Base-by-base conservation (phyloP, 2,329 filamentous ascomycete species). In the Apiospora arundinis region DNA sequence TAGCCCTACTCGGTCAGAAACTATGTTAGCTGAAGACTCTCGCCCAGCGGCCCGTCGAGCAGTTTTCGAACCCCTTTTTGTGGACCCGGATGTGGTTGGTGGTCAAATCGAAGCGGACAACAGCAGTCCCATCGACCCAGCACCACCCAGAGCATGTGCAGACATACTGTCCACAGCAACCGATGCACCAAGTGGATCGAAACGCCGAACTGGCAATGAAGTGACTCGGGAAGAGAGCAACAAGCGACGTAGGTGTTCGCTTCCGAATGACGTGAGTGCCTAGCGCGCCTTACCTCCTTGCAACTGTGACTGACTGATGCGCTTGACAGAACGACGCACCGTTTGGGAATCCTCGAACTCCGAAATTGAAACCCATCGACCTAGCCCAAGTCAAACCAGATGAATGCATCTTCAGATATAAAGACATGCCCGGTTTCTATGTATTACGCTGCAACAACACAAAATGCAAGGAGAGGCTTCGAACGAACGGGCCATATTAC, bases 341-440 rank as follows among this genome's bases (percentile, higher is more conserved):
- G 16, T 16, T 25, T 21, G 18, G 2, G 16, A 1, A 6, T 12
- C n/a, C 32, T 5, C 44, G 21, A 21, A 7, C 25, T 25, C 14
- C 12, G 5, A 67, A 42, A 1, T 7, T 66, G 32, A n/a, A 23
- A 32, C 32, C 60, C 48, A 28, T 42, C 32, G 21, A 23, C 6
- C 28, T 68, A 46, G 2, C 6, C 23, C 18, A 68, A 11, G 67
- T 69, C 46, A 49, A 56, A 25, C 4, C 46, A 2, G 67, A 40
- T 25, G 67, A 69, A 18, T 69, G 67, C 46, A 32, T 69, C 28
- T 69, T 69, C 46, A 21, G 2, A 40, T 69, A 69, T 25, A 46
- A 21, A 12, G 42, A 45, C 12, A 4, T 45, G 42, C 42, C 42
- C 42, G 42, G 42, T 12, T 45, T 16, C 16, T 45, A 45, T 16